These are phyloP conservation scores for Stemphylium vesicarium DNA, from an alignment of 2,329 filamentous ascomycete genomes.

Conservation along the genomic window DNA sequence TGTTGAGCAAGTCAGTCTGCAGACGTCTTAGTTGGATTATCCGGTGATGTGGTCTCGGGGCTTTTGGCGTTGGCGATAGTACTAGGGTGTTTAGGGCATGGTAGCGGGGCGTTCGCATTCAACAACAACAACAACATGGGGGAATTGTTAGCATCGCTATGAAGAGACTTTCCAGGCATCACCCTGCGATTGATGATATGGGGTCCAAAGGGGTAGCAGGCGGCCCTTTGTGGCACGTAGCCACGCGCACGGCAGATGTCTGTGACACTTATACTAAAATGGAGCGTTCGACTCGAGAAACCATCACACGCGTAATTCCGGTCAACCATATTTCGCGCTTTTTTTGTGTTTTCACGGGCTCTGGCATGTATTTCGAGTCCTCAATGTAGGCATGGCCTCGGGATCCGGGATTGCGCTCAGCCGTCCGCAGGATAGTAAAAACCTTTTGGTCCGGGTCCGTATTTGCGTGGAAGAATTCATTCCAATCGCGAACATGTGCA, in stretches of 20 bases:
- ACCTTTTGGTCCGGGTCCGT: too few species aligned
- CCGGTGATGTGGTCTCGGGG: neutral
- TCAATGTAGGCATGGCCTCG: too few species aligned
- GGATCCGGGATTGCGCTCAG: too few species aligned
- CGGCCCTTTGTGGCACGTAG: conserved; percentile 2
- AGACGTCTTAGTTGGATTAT: conserved; percentile 44
- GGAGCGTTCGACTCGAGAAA: neutral
- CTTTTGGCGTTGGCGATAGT: conserved; percentile 7
- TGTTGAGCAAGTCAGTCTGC: conserved; percentile 53
- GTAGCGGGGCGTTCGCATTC: conserved; percentile 4
- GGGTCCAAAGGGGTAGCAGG: neutral
- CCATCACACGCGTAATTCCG: neutral
- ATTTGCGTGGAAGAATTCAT: too few species aligned
- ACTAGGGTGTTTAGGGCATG: conserved; percentile 3
- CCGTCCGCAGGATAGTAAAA: too few species aligned
- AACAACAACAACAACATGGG: conserved; percentile 1
- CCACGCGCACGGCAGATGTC: conserved; percentile 5
- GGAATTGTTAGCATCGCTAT: neutral
- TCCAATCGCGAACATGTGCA: too few species aligned
- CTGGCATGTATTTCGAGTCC: too few species aligned
- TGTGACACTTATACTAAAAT: conserved; percentile 1
- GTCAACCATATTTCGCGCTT: neutral
- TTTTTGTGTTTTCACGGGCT: neutral
- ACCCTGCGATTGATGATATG: neutral
- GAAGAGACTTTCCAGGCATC: neutral